phyloP scores from a whole-genome alignment of 2,329 filamentous ascomycete species.

The Diaporthe sp. region DNA sequence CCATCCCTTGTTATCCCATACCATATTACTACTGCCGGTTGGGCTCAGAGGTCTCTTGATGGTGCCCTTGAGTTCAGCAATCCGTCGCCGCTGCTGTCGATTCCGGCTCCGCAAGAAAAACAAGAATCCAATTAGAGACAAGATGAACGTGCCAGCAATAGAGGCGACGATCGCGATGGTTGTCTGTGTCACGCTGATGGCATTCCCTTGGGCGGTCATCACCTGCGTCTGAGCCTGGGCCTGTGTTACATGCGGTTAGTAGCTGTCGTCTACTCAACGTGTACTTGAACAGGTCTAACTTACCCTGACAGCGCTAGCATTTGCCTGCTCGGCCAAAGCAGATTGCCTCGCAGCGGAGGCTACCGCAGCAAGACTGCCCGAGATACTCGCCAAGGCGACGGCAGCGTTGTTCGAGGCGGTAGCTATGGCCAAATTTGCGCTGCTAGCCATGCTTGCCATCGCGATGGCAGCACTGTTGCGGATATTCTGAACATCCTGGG shows the following conservation, averaged over 20 bases:
- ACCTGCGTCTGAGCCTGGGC: constrained; percentile 29
- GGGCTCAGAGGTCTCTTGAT: constrained; percentile 20
- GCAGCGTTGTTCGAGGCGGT: constrained; percentile 25
- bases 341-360: constrained; percentile 27
- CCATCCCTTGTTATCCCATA: constrained; percentile 26
- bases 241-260: neutral
- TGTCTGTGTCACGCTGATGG: neutral
- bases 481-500: constrained; percentile 10
- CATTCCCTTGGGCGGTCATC: neutral
- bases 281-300: neutral
- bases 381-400: constrained; percentile 26
- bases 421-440: constrained; percentile 11
- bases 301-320: constrained; percentile 26
- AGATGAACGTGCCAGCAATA: constrained; percentile 23
- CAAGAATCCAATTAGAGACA: constrained; percentile 22
- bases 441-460: constrained; percentile 27
- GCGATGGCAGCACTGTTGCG: constrained; percentile 10
- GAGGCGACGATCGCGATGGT: constrained; percentile 24
- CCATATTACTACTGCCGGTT: constrained; percentile 13
- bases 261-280: neutral
- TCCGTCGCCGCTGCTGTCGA: constrained; percentile 6
- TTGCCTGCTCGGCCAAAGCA: constrained; percentile 17
- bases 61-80: neutral
- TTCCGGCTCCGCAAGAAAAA: constrained; percentile 16
- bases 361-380: constrained; percentile 11